Evolutionary conservation across 2,329 filamentous ascomycete species (phyloP), one percentile per base, ranked within the genome.

Genomic region (Drechslera avenae): DNA sequence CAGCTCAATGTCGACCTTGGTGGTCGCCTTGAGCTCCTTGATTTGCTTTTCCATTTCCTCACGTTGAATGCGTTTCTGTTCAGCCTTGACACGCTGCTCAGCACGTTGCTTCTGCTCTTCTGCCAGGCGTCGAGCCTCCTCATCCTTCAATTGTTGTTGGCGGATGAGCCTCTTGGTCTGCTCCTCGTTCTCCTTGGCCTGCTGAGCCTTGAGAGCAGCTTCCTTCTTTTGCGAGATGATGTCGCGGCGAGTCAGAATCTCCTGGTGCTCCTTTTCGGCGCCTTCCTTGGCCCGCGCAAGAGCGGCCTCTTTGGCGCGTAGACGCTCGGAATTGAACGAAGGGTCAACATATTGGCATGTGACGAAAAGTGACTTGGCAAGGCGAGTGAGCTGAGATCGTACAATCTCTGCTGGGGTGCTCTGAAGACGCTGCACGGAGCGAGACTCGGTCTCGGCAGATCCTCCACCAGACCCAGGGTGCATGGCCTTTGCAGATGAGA

Each of bases 361-460:
- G 47, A 95, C 86, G 77, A 91, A 95, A 5, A 99, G 85, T 30
- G 91, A 88, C 79, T 92, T 96, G 47, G 92, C 90, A 49, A 99
- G 83, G 47, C 94, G 91, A 52, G 90, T 91, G 51, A 99, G 86
- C 77, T 97, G 93, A 44, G 93, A 91, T 63, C 94, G 90, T 54
- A 97, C 91, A 74, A 99, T 99, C 77, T 99, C 94, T 5, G 94
- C 93, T 33, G 94, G 94, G 2, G 94, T 99, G 81, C 91, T 96
- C 80, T 99, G 94, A 39, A 99, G 86, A 66, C 92, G 89, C 79
- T 99, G 94, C 31, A 97, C 90, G 42, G 89, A 89, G 67, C 88
- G 87, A 47, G 84, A 82, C 71, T 97, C 92, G 58, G 81, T 84
- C 78, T 97, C 94, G 39, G 93, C 90, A 47, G 93, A 96, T 54